phyloP scores from a whole-genome alignment of 176 grass and related monocot genomes.

The Cenchrus americanus region DNA sequence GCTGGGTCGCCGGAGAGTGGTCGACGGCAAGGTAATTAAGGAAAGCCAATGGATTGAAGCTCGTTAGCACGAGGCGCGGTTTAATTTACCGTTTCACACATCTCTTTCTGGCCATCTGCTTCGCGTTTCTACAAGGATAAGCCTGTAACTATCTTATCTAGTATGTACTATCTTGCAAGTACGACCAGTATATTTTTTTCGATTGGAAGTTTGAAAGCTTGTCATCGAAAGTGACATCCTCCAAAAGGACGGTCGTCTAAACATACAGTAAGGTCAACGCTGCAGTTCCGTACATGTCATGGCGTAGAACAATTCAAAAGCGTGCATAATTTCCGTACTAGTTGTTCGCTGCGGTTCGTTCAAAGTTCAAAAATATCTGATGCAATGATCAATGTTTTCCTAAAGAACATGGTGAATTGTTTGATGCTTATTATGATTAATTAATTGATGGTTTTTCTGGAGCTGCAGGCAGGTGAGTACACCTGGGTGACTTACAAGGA shows the following conservation, averaged over 20 bases:
- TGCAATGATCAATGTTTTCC: too few species aligned
- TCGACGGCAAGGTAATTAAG: conserved; percentile 61
- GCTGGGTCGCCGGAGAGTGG: conserved; percentile 65
- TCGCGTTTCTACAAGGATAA: neutral
- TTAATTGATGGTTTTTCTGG: too few species aligned
- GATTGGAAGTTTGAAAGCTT: neutral
- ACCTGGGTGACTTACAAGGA: conserved; percentile 75
- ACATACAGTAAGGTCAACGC: neutral
- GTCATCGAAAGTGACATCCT: neutral
- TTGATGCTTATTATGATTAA: too few species aligned
- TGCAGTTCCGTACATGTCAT: neutral
- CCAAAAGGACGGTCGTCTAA: neutral
- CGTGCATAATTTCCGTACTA: neutral
- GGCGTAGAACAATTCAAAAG: neutral
- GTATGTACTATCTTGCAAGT: too few species aligned
- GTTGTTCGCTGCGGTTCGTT: too few species aligned
- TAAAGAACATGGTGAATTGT: too few species aligned
- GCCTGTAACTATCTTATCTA: too few species aligned
- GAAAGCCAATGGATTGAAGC: neutral
- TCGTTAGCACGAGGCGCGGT: too few species aligned
- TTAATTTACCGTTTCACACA: neutral
- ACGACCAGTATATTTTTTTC: neutral
- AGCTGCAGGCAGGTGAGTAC: conserved; percentile 68
- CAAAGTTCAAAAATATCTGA: too few species aligned
- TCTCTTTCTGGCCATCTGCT: neutral